These are phyloP conservation scores for Cryptococcus wingfieldii DNA, from an alignment of 1,284 basidiomycete species.

Conservation along the genomic window DNA sequence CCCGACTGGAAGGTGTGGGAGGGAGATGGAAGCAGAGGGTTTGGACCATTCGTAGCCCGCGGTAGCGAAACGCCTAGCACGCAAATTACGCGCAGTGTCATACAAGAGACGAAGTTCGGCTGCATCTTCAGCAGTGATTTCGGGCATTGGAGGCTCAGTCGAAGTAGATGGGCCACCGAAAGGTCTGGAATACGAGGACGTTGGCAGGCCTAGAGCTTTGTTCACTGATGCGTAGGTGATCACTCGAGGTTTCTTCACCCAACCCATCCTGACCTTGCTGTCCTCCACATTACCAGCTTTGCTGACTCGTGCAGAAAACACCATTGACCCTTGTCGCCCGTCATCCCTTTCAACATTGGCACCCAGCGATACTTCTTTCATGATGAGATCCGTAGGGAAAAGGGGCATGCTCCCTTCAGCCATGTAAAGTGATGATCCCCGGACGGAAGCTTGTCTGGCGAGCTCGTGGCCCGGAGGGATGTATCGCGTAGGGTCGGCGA, in stretches of 20 bases:
- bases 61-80: slow-evolving; percentile 24
- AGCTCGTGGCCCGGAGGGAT: slow-evolving; percentile 67
- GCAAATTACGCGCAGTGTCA: slow-evolving; percentile 37
- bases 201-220: slow-evolving; percentile 51
- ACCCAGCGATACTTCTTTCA: slow-evolving; percentile 59
- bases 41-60: slow-evolving; percentile 33
- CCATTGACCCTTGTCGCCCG: slow-evolving; percentile 58
- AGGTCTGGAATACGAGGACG: slow-evolving; percentile 19
- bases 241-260: slow-evolving; percentile 65
- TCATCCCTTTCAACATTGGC: slow-evolving; percentile 34
- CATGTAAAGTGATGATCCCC: slow-evolving; percentile 60
- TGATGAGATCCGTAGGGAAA: slow-evolving; percentile 56
- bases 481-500: slow-evolving; percentile 85
- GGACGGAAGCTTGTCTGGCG: slow-evolving; percentile 56
- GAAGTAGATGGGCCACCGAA: slow-evolving; percentile 23
- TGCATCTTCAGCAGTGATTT: slow-evolving; percentile 13
- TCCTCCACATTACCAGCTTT: slow-evolving; percentile 64
- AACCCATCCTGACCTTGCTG: slow-evolving; percentile 63
- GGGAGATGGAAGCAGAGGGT: slow-evolving; percentile 10
- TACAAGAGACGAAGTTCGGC: slow-evolving; percentile 52
- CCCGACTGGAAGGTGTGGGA: slow-evolving; percentile 10
- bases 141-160: background rate
- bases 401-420: slow-evolving; percentile 64
- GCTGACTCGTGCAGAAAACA: slow-evolving; percentile 75
- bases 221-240: slow-evolving; percentile 71